Evolutionary conservation across 2,329 filamentous ascomycete species (phyloP).

Genomic region (Xylaria sp.): DNA sequence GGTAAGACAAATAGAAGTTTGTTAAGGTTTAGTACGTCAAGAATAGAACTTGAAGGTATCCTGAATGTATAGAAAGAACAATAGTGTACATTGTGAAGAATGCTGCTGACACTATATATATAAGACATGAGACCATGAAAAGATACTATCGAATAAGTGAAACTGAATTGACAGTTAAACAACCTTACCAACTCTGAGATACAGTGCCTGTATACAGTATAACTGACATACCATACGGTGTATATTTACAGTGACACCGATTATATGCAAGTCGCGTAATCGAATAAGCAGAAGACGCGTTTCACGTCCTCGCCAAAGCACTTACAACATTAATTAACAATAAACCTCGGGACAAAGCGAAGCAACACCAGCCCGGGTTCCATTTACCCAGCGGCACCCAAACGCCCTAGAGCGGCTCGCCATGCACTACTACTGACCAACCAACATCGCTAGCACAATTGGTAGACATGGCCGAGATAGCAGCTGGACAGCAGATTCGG

Average conservation of each 20-base stretch:
- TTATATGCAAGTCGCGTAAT: constrained; percentile 40
- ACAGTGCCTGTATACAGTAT: neutral
- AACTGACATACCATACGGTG: neutral
- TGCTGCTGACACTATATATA: neutral
- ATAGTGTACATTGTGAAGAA: neutral
- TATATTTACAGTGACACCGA: constrained; percentile 30
- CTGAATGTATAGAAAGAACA: neutral
- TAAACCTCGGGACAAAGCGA: constrained; percentile 20
- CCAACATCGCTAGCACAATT: constrained; percentile 45
- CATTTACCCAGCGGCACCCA: constrained; percentile 26
- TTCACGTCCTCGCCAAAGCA: constrained; percentile 29
- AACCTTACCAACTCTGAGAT: neutral
- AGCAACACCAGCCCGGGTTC: constrained; percentile 11
- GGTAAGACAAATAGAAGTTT: no score
- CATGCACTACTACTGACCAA: constrained; percentile 42
- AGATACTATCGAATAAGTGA: no score
- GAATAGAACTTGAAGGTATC: neutral
- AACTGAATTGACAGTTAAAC: no score
- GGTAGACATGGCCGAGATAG: constrained; percentile 64
- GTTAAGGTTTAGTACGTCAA: no score
- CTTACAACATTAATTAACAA: constrained; percentile 21
- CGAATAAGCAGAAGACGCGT: constrained; percentile 39
- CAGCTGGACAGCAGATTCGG: constrained; percentile 78
- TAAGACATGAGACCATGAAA: neutral
- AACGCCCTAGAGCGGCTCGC: constrained; percentile 26